These are phyloP conservation scores for Oxytropis ochrocephala DNA, from an alignment of 306 rosid species.

Conservation along the genomic window DNA sequence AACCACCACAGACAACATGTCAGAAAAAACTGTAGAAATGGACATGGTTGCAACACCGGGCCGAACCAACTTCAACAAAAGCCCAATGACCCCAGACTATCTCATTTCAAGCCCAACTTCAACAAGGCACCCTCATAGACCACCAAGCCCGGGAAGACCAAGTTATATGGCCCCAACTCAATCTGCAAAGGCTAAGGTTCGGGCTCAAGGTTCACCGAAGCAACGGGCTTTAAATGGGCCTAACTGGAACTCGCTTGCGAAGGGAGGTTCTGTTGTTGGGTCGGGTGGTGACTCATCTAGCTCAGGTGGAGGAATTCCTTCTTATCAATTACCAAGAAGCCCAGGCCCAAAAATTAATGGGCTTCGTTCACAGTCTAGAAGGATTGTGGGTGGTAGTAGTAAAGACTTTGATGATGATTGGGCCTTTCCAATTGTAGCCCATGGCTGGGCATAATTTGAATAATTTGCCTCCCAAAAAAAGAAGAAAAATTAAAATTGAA, in stretches of 20 bases:
- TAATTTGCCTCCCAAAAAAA: neutral
- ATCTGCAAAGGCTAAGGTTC: conserved; percentile 75
- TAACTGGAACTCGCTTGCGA: conserved; percentile 51
- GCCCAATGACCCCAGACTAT: conserved; percentile 27
- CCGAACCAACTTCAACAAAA: conserved; percentile 18
- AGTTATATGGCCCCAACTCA: conserved; percentile 90
- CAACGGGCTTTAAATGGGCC: conserved; percentile 33
- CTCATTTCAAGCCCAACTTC: conserved; percentile 16
- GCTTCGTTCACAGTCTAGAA: conserved; percentile 25
- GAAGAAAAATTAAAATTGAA: neutral
- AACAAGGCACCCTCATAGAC: conserved; percentile 1
- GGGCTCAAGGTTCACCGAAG: conserved; percentile 30
- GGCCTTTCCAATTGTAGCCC: conserved; percentile 52
- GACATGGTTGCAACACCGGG: conserved; percentile 35
- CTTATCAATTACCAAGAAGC: conserved; percentile 35
- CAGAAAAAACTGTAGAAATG: conserved; percentile 78
- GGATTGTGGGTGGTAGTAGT: conserved; percentile 26
- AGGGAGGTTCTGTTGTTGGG: conserved; percentile 17
- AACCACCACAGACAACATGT: conserved; percentile 49
- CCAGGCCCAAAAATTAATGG: conserved; percentile 57
- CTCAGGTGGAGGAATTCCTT: conserved; percentile 40
- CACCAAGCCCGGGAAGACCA: conserved; percentile 26
- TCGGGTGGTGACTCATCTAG: conserved; percentile 63
- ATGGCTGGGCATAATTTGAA: conserved; percentile 55
- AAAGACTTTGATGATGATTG: conserved; percentile 60